Evolutionary conservation across 1,139 yeast genomes (phyloP), one percentile per base, ranked within the genome.

Genomic region (Suhomyces anneliseae): DNA sequence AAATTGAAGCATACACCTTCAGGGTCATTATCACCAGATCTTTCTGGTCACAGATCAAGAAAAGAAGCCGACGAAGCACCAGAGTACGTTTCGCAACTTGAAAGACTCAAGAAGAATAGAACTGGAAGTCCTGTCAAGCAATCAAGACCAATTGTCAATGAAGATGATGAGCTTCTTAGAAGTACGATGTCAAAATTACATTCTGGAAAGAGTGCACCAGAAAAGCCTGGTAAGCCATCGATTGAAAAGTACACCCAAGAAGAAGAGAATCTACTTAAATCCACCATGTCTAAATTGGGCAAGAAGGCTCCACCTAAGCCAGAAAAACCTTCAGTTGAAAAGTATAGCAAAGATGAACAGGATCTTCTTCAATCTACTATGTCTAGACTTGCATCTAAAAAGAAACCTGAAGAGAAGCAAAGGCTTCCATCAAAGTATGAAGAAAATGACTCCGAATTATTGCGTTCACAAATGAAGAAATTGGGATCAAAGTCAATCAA

Each of bases 391-490:
- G 50, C 58, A 10, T 53, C 55, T 5, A 50, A 51, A 10, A 54
- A 54, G 43, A 40, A 34, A 9, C 26, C 38, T 1, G 14, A 27
- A 4, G 49, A 45, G 19, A 54, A 51, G 12, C 58, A 58, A 3
- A 45, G 57, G 3, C 34, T 37, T 7, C 49, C 53, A 37, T 48
- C 53, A n/a, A 54, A 55, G 39, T 67, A 65, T 44, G 62, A 64
- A 42, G 55, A 57, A 33, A 47, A 48, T 26, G 72, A 67, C 40
- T 44, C 66, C 2, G 59, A 59, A 40, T 49, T 59, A 6, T 54
- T 69, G 47, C 52, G 60, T 36, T 48, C 58, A 0, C 70, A 66
- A 40, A 53, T 67, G 55, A 56, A 55, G 36, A 62, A 44, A 39
- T 48, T 60, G 35, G 61, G 59, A 6, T 43, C 53, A 12, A 49